Conservation (phyloP, 2,329 filamentous ascomycete species). For the Xylariales sp. region DNA sequence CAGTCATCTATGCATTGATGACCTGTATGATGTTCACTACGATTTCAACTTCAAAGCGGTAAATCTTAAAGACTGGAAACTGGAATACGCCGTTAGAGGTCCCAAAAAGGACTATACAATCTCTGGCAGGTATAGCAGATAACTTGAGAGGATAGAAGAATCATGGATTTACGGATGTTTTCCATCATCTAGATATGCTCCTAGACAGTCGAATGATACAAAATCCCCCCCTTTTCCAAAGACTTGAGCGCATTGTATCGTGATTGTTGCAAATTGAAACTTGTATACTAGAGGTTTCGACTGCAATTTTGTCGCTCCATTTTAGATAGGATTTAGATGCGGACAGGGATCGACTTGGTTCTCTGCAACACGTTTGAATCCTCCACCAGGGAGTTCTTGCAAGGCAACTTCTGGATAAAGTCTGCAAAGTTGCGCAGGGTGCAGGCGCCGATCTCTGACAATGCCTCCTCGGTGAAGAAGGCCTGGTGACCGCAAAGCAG, state of each 20-base stretch:
- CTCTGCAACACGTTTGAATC: slow-evolving; percentile 10
- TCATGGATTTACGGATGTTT: neutral
- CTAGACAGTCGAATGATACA: too few species aligned
- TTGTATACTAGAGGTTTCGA: too few species aligned
- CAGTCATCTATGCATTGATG: slow-evolving; percentile 66
- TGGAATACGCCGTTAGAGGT: slow-evolving; percentile 63
- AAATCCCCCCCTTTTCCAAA: too few species aligned
- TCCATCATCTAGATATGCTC: too few species aligned
- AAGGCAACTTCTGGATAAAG: slow-evolving; percentile 23
- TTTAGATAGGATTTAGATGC: slow-evolving; percentile 24
- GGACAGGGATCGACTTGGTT: slow-evolving; percentile 27
- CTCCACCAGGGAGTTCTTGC: slow-evolving; percentile 18
- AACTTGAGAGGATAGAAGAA: neutral
- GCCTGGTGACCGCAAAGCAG: slow-evolving; percentile 65
- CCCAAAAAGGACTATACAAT: slow-evolving; percentile 72
- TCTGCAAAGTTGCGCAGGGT: slow-evolving; percentile 54
- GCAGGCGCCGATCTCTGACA: slow-evolving; percentile 57
- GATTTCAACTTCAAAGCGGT: slow-evolving; percentile 60
- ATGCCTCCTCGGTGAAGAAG: slow-evolving; percentile 64
- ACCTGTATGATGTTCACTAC: slow-evolving; percentile 68
- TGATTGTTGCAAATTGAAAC: too few species aligned
- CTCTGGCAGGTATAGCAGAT: slow-evolving; percentile 38
- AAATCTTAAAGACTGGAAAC: slow-evolving; percentile 51
- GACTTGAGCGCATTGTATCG: too few species aligned
- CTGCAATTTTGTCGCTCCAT: too few species aligned